These are phyloP conservation scores for Myrica gale DNA, from an alignment of 306 rosid genomes.

Conservation along the genomic window DNA sequence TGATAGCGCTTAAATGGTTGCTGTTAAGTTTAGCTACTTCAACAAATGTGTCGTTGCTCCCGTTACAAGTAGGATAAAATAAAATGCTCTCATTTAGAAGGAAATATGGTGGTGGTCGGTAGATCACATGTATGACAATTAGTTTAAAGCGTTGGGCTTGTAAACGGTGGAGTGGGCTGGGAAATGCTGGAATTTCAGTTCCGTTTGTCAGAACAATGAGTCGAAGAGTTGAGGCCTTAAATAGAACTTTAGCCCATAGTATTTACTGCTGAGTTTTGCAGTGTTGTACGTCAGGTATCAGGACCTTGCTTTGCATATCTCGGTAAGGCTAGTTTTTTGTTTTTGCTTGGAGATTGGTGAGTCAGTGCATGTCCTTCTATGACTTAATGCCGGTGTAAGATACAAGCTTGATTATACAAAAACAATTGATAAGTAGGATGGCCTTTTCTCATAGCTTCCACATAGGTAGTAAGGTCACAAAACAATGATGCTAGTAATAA, in stretches of 20 bases:
- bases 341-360: not conserved
- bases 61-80: not conserved
- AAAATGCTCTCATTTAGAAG: not conserved
- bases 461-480: not conserved
- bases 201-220: not conserved
- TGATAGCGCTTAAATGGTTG: not conserved
- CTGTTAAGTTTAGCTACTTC: not conserved
- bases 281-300: not conserved
- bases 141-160: not conserved
- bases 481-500: not conserved
- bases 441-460: not conserved
- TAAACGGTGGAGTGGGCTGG: not conserved
- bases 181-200: not conserved
- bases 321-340: too few species aligned
- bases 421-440: not conserved
- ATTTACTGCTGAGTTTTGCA: not conserved
- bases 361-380: not conserved
- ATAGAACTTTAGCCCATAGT: not conserved
- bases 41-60: not conserved
- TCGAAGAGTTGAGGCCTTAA: not conserved
- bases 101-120: not conserved
- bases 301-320: not conserved
- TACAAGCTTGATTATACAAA: not conserved
- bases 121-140: not conserved
- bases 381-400: not conserved